Evolutionary conservation across 1,139 yeast genomes (phyloP).

Genomic region (Kodamaea fungicola): DNA sequence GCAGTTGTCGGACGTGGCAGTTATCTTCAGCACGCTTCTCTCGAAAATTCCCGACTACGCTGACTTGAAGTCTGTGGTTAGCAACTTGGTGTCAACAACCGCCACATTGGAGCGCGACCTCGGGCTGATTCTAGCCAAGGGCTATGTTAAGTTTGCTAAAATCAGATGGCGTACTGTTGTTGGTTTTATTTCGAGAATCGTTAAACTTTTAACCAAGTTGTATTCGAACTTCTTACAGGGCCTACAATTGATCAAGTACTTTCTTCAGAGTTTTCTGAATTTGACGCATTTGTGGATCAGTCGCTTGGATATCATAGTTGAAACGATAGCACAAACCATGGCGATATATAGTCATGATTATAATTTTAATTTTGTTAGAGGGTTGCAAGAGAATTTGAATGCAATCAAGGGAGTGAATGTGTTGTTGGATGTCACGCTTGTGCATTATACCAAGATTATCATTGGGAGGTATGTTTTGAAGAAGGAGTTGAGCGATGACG

Average conservation of each 20-base stretch:
- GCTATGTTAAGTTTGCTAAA: slow-evolving; percentile 2
- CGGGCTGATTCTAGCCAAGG: slow-evolving; percentile 3
- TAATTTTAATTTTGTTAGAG: slow-evolving; percentile 2
- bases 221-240: slow-evolving; percentile 5
- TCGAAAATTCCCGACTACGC: slow-evolving; percentile 42
- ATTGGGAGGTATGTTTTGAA: slow-evolving; percentile 44
- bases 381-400: slow-evolving; percentile 3
- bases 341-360: slow-evolving; percentile 1
- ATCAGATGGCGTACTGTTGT: slow-evolving; percentile 2
- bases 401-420: slow-evolving; percentile 3
- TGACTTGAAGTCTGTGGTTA: slow-evolving; percentile 38
- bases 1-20: slow-evolving; percentile 27
- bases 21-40: slow-evolving; percentile 40
- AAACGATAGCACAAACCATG: slow-evolving; percentile 3
- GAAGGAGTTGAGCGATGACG: slow-evolving; percentile 25
- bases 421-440: slow-evolving; percentile 34
- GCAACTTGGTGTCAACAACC: slow-evolving; percentile 21
- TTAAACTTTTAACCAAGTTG: slow-evolving; percentile 2
- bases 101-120: slow-evolving; percentile 32
- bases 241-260: slow-evolving; percentile 10
- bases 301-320: slow-evolving; percentile 6
- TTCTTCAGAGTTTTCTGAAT: slow-evolving; percentile 37
- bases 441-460: slow-evolving; percentile 36
- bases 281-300: slow-evolving; percentile 18
- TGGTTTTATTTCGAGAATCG: slow-evolving; percentile 1